Percentiles rank a stretch among this genome's conserved stretches.
These are phyloP conservation scores for Styphnolobium japonicum DNA, from an alignment of 306 rosid genomes.

Conservation along the genomic window DNA sequence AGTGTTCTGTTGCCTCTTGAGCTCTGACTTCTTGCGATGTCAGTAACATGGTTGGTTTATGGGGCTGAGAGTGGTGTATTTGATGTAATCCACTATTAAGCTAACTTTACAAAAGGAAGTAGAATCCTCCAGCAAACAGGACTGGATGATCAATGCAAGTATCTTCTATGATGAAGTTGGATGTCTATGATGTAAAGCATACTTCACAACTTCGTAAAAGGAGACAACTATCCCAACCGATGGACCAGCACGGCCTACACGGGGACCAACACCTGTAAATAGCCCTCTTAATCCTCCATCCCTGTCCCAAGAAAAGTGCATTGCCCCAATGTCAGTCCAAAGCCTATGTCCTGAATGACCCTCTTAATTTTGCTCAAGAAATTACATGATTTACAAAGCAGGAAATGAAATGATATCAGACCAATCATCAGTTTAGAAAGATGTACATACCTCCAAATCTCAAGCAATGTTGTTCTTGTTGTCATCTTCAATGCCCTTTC, in stretches of 20 bases:
- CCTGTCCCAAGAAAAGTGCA: constrained; percentile 49
- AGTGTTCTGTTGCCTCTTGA: constrained; percentile 2
- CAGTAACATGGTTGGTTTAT: constrained; percentile 10
- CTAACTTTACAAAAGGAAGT: constrained; percentile 10
- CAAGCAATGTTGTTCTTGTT: constrained; percentile 73
- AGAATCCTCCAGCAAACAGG: constrained; percentile 1
- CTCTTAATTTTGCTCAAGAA: constrained; percentile 8
- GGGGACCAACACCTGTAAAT: constrained; percentile 81
- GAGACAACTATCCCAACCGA: constrained; percentile 94
- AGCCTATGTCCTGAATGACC: not conserved
- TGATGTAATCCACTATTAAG: constrained; percentile 2
- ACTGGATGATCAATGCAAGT: not conserved
- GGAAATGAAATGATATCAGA: constrained; percentile 6
- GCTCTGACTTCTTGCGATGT: constrained; percentile 26
- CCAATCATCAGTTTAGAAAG: not conserved
- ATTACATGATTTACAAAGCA: not conserved
- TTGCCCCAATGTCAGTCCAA: constrained; percentile 18
- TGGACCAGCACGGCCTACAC: constrained; percentile 87
- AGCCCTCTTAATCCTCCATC: constrained; percentile 84
- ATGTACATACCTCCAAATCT: constrained; percentile 74
- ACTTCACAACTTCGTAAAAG: constrained; percentile 82
- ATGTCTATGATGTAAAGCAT: constrained; percentile 48
- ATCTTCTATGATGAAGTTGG: constrained; percentile 31
- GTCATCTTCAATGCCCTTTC: constrained; percentile 74
- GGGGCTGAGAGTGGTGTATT: not conserved